Evolutionary conservation across 2,329 filamentous ascomycete genomes (phyloP).

Genomic region (Monascus ruber): DNA sequence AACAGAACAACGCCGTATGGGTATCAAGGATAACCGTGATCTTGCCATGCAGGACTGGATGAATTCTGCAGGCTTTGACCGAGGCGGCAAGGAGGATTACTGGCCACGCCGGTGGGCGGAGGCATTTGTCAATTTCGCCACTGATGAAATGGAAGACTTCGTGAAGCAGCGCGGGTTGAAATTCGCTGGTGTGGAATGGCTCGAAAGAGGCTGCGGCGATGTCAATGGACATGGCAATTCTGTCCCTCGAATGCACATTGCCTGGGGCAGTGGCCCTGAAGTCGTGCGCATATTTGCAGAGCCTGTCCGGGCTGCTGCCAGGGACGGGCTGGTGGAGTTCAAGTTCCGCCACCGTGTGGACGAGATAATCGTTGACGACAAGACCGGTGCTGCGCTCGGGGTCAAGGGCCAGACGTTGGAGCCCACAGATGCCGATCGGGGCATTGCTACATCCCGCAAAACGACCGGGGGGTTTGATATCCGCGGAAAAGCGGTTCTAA

Average conservation of each 20-base stretch:
- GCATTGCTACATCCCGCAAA: conserved; percentile 37
- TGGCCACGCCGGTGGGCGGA: conserved; percentile 53
- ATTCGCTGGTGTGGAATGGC: conserved; percentile 49
- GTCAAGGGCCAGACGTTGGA: conserved; percentile 42
- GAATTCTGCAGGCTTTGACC: conserved; percentile 47
- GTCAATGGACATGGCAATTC: conserved; percentile 51
- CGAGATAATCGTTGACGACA: conserved; percentile 41
- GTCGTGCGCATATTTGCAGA: conserved; percentile 48
- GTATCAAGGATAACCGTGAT: conserved; percentile 46
- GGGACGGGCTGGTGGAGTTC: conserved; percentile 45
- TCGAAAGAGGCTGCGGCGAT: conserved; percentile 46
- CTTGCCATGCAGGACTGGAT: conserved; percentile 50
- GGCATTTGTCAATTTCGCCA: conserved; percentile 52
- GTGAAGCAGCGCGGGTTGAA: conserved; percentile 44
- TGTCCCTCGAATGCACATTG: conserved; percentile 50
- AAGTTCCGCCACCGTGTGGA: conserved; percentile 48
- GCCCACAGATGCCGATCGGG: conserved; percentile 39
- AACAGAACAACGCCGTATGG: conserved; percentile 43
- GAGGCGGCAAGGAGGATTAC: conserved; percentile 34
- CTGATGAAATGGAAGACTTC: conserved; percentile 48
- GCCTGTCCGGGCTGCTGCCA: conserved; percentile 43
- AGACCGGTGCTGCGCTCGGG: conserved; percentile 40
- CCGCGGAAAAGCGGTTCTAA: conserved; percentile 41
- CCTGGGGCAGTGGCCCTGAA: conserved; percentile 52
- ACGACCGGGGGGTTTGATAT: conserved; percentile 44